Evolutionary conservation across 2,329 filamentous ascomycete species (phyloP), one percentile per base, ranked within the genome.

Genomic region (Aotearoamyces nothofagi): DNA sequence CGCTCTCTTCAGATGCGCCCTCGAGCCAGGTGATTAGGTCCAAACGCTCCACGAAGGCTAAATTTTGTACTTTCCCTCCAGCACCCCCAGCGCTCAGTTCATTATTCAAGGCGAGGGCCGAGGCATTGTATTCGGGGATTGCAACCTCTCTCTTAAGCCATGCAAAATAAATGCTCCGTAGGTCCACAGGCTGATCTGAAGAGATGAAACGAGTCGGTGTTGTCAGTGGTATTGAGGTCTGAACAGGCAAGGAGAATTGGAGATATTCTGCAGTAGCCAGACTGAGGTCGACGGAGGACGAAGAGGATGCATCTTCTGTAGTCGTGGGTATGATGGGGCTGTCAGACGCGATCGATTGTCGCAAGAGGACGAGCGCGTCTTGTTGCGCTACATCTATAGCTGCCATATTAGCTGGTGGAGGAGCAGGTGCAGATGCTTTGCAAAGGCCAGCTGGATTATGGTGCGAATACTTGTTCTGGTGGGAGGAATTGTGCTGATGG

Each of bases 151-250:
- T 83, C 57, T 94, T 92, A 46, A 81, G 65, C 83, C 84, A 98
- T 32, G 84, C 84, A 50, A 96, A 93, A 61, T 87, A 94, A 55
- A 94, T 87, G 51, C 79, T 90, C 49, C 90, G 83, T 42, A 98
- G 63, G 50, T 94, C 82, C 45, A 93, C 75, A 4, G 78, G 66
- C 32, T 64, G 61, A 26, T 69, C 69, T 33, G 70, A 68, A n/a
- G 82, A 86, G 35, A 80, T 67, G 60, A 96, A 96, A 44, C 90
- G 82, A 41, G 90, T 98, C 7, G 76, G 65, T 9, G 68, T 66
- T 28, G 69, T 72, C 39, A 93, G 68, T 1, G 77, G 62, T 33
- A 92, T 64, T 5, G 72, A 63, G 31, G 72, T 61, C 36, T 68
- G 65, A 30, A 58, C 51, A 27, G 67, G 66, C 43, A 65, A 54